phyloP scores from a whole-genome alignment of 768 basidiomycete genomes.

The Tephrocybe sp. region DNA sequence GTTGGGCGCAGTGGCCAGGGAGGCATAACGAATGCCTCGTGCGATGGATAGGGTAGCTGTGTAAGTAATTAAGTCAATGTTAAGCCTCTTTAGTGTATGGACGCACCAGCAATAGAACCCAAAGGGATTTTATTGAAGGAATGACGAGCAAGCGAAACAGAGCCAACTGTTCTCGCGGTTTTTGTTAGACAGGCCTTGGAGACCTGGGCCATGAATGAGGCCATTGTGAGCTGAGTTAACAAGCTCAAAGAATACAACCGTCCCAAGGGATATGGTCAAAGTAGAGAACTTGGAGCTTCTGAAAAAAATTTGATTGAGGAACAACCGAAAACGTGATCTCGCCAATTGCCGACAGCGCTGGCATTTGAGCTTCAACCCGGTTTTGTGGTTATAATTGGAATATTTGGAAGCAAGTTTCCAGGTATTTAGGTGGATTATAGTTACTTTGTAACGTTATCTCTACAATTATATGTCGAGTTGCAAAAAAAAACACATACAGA shows the following conservation, averaged over 20 bases:
- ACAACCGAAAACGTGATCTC: neutral
- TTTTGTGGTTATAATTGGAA: too few relatives aligned
- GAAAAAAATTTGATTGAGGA: slow-evolving; percentile 10
- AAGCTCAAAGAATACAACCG: slow-evolving; percentile 12
- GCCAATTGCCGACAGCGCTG: neutral
- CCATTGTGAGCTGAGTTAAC: slow-evolving; percentile 22
- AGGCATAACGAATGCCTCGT: slow-evolving; percentile 7
- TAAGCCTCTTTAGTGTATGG: slow-evolving; percentile 2
- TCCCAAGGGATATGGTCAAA: neutral
- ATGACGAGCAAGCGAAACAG: slow-evolving; percentile 23
- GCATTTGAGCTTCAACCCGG: too few relatives aligned
- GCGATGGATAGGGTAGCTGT: neutral
- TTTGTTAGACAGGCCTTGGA: slow-evolving; percentile 17
- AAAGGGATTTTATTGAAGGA: slow-evolving; percentile 20
- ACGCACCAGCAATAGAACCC: slow-evolving; percentile 18
- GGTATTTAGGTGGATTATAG: too few relatives aligned
- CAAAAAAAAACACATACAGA: too few relatives aligned
- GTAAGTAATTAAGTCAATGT: neutral
- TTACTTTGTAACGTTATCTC: too few relatives aligned
- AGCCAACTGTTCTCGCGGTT: slow-evolving; percentile 18
- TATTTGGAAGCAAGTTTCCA: too few relatives aligned
- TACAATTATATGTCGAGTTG: too few relatives aligned
- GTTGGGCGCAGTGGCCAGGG: slow-evolving; percentile 15
- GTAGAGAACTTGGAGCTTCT: neutral
- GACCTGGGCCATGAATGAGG: slow-evolving; percentile 20